These are phyloP conservation scores for Lepidopterella palustris DNA, from an alignment of 495 filamentous ascomycete species.

Conservation along the genomic window DNA sequence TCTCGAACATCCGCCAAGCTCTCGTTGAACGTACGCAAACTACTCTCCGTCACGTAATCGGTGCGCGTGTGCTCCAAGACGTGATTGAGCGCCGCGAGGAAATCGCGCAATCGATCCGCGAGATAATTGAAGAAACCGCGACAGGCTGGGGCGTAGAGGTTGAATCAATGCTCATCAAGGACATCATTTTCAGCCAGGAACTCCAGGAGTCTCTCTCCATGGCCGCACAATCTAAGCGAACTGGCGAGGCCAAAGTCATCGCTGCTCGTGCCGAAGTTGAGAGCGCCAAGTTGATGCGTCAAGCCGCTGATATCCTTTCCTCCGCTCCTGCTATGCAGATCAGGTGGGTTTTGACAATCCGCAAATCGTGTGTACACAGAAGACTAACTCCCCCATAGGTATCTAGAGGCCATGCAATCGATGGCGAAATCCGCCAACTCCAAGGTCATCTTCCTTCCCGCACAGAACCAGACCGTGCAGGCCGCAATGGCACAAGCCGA, in stretches of 20 bases:
- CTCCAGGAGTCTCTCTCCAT: slow-evolving; percentile 97
- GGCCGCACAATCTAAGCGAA: slow-evolving; percentile 99
- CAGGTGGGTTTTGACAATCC: slow-evolving; percentile 22
- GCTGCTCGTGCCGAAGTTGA: slow-evolving; percentile 96
- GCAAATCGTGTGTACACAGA: neutral
- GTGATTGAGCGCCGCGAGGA: slow-evolving; percentile 99
- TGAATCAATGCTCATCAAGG: slow-evolving; percentile 98
- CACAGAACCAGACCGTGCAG: slow-evolving; percentile 43
- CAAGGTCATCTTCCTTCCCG: slow-evolving; percentile 95
- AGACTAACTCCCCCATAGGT: neutral
- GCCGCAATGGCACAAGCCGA: slow-evolving; percentile 48
- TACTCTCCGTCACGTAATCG: slow-evolving; percentile 93
- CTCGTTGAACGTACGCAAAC: slow-evolving; percentile 98
- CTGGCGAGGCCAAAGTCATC: slow-evolving; percentile 97
- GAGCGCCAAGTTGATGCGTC: slow-evolving; percentile 92
- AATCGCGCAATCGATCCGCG: slow-evolving; percentile 84
- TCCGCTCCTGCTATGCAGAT: slow-evolving; percentile 98
- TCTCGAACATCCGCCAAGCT: slow-evolving; percentile 86
- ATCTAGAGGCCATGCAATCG: slow-evolving; percentile 98
- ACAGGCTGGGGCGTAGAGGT: slow-evolving; percentile 91
- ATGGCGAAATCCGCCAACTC: slow-evolving; percentile 95
- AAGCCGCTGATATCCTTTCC: slow-evolving; percentile 91
- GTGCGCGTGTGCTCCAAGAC: slow-evolving; percentile 92
- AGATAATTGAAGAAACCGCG: slow-evolving; percentile 97
- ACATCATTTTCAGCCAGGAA: slow-evolving; percentile 95